Percentiles rank a stretch among this genome's conserved stretches.
phyloP scores from a whole-genome alignment of 495 filamentous ascomycete genomes.

The Xylaria intraflava region DNA sequence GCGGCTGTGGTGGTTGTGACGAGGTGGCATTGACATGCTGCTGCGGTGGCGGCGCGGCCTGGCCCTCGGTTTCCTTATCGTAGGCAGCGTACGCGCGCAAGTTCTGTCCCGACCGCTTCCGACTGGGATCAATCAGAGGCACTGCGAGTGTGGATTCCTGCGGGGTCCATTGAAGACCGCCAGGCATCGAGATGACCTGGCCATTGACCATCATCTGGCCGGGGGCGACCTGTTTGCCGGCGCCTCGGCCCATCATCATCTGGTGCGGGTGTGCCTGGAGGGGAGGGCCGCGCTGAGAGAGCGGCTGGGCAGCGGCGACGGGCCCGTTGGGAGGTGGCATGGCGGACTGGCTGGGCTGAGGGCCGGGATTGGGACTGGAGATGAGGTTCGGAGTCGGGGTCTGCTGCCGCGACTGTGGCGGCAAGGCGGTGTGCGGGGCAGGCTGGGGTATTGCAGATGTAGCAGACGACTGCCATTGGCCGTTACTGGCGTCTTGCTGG shows the following conservation, averaged over 20 bases:
- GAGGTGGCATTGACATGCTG: background rate
- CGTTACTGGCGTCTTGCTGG: constrained; percentile 20
- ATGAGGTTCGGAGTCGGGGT: background rate
- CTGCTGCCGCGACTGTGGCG: constrained; percentile 16
- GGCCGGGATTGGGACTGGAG: no score
- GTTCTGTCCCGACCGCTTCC: constrained; percentile 30
- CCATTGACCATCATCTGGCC: constrained; percentile 13
- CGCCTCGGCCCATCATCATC: constrained; percentile 18
- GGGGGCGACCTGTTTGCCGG: constrained; percentile 10
- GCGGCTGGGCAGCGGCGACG: constrained; percentile 16
- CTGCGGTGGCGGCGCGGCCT: constrained; percentile 3
- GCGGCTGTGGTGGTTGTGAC: constrained; percentile 6
- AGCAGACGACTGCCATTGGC: constrained; percentile 7
- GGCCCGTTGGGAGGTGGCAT: constrained; percentile 22
- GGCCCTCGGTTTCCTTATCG: constrained; percentile 40
- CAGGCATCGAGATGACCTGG: constrained; percentile 17
- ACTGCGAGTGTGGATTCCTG: constrained; percentile 41
- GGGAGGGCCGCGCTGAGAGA: constrained; percentile 5
- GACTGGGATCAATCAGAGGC: constrained; percentile 36
- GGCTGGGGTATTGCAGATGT: constrained; percentile 4
- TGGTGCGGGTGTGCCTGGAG: constrained; percentile 10
- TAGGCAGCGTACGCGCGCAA: constrained; percentile 29
- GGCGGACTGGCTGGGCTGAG: constrained; percentile 1
- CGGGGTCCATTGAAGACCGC: constrained; percentile 32
- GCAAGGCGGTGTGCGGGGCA: constrained; percentile 15